Evolutionary conservation across 768 basidiomycete species (phyloP).

Genomic region (Floccularia luteovirens): DNA sequence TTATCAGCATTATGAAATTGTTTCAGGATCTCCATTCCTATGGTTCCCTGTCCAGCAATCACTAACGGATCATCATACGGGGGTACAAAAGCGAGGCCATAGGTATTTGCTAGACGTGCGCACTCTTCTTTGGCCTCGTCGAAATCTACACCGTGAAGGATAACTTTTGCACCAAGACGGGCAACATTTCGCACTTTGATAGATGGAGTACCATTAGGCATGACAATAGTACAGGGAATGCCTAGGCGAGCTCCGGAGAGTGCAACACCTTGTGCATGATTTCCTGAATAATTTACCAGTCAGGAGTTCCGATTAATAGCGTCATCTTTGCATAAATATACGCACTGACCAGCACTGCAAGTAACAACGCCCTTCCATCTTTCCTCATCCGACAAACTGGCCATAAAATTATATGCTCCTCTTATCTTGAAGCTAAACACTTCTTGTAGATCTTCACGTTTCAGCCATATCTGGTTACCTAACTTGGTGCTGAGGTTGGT

Average conservation of each 20-base stretch:
- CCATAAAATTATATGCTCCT: constrained; percentile 99
- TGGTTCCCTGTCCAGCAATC: constrained; percentile 95
- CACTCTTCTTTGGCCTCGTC: constrained; percentile 97
- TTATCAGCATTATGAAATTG: constrained; percentile 71
- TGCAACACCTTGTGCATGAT: constrained; percentile 98
- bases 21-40: constrained; percentile 92
- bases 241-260: constrained; percentile 82
- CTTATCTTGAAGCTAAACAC: constrained; percentile 99
- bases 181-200: constrained; percentile 96
- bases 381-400: constrained; percentile 77
- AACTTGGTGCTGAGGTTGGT: constrained; percentile 80
- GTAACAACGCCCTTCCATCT: constrained; percentile 97
- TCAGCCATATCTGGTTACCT: constrained; percentile 92
- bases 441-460: constrained; percentile 94
- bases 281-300: constrained; percentile 46
- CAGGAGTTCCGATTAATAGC: neutral
- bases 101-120: constrained; percentile 65
- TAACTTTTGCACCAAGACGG: constrained; percentile 91
- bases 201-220: constrained; percentile 90
- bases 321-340: constrained; percentile 23
- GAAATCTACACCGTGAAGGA: constrained; percentile 88
- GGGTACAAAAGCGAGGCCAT: constrained; percentile 86
- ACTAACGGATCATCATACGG: constrained; percentile 97
- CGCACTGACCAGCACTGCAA: constrained; percentile 92
- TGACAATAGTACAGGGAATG: constrained; percentile 97